phyloP scores from a whole-genome alignment of 495 filamentous ascomycete genomes.

The Aspergillus mulundensis region DNA sequence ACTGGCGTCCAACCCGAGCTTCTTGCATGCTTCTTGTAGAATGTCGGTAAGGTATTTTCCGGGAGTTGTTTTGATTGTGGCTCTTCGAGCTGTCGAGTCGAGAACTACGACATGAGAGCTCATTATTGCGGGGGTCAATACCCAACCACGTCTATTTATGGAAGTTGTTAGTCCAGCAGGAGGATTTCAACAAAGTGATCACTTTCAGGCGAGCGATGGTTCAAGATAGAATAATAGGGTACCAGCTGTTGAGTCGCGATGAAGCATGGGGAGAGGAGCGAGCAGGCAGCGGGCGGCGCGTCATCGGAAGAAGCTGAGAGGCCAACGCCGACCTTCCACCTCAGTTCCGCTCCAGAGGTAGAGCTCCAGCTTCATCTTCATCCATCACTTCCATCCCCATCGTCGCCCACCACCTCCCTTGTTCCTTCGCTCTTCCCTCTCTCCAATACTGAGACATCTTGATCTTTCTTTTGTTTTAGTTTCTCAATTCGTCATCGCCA shows the following conservation, averaged over 20 bases:
- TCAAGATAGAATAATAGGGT: neutral
- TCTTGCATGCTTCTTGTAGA: slow-evolving; percentile 77
- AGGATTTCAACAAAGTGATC: neutral
- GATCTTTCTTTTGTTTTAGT: neutral
- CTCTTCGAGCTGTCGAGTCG: slow-evolving; percentile 66
- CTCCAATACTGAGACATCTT: neutral
- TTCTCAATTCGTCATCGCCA: slow-evolving; percentile 12
- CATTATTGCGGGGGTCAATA: slow-evolving; percentile 51
- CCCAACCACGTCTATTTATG: neutral
- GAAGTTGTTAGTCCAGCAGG: neutral
- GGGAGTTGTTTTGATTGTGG: slow-evolving; percentile 78
- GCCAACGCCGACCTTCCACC: slow-evolving; percentile 25
- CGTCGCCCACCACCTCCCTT: slow-evolving; percentile 8
- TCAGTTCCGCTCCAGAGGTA: slow-evolving; percentile 14
- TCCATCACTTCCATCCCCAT: slow-evolving; percentile 18
- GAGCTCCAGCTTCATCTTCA: slow-evolving; percentile 22
- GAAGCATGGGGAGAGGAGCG: slow-evolving; percentile 4
- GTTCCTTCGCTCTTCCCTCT: neutral
- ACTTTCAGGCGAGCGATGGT: neutral
- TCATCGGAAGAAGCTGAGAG: slow-evolving; percentile 39
- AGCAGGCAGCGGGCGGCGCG: slow-evolving; percentile 43
- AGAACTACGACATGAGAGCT: slow-evolving; percentile 86
- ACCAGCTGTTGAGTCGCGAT: neutral
- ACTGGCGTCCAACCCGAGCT: slow-evolving; percentile 65
- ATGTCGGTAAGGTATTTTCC: slow-evolving; percentile 77